These are phyloP conservation scores for Cucurbitaria berberidis DNA, from an alignment of 2,329 filamentous ascomycete genomes.

Conservation along the genomic window DNA sequence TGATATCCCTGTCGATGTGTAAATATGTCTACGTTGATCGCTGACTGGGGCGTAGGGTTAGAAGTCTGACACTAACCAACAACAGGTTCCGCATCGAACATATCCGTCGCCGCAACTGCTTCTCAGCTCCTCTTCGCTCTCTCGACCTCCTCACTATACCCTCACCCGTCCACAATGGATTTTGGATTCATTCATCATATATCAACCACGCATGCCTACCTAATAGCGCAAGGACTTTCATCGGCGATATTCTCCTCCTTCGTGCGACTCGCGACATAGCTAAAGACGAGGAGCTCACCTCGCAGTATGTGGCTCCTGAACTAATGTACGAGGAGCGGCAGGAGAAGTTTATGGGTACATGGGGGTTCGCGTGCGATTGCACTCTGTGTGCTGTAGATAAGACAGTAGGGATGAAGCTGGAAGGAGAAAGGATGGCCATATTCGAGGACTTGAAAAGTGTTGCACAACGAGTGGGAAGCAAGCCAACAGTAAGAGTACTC, in stretches of 20 bases:
- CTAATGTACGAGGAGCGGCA: conserved; percentile 24
- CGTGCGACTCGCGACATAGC: conserved; percentile 48
- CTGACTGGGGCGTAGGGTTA: neutral
- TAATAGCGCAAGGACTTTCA: conserved; percentile 47
- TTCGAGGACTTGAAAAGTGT: conserved; percentile 29
- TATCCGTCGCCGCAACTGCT: conserved; percentile 55
- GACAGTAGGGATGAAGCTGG: neutral
- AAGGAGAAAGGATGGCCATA: conserved; percentile 12
- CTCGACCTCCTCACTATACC: conserved; percentile 20
- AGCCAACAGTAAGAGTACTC: conserved; percentile 23
- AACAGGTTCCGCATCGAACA: conserved; percentile 52
- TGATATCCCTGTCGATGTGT: conserved; percentile 51
- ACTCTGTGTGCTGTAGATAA: conserved; percentile 23
- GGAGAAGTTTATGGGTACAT: conserved; percentile 21
- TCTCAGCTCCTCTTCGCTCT: conserved; percentile 45
- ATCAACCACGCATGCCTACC: conserved; percentile 53
- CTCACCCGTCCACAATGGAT: conserved; percentile 35
- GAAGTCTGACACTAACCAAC: neutral
- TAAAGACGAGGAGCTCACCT: conserved; percentile 27
- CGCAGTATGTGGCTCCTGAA: conserved; percentile 32
- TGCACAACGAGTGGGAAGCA: conserved; percentile 23
- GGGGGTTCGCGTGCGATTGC: conserved; percentile 33
- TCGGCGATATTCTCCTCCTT: conserved; percentile 49
- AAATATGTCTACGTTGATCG: conserved; percentile 1
- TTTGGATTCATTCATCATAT: conserved; percentile 52